Base-by-base conservation (phyloP, 2,329 filamentous ascomycete genomes). In the Aureobasidium lini region DNA sequence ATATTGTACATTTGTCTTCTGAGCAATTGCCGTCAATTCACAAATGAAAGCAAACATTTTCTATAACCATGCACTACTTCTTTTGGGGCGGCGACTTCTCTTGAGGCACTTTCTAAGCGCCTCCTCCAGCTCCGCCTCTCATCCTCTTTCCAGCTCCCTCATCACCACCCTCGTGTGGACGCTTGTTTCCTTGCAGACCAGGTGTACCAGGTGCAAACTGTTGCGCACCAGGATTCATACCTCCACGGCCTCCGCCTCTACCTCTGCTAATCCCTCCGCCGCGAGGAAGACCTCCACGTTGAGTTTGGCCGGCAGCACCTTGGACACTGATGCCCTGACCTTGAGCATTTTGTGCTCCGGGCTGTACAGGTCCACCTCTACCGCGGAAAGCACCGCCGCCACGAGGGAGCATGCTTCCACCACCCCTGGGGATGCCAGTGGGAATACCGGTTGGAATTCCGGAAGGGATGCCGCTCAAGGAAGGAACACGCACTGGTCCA, bases 201-300 rank as follows among this genome's bases (percentile, higher is more conserved):
- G 47, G 13, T 47, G 48, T 29, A 23, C 64, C 67, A 23, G 72
- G 72, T n/a, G 67, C 63, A 49, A 75, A 75, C 5, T 68, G 66
- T 50, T 60, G 61, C 1, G 73, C 73, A 16, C 64, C 66, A 1
- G 72, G 68, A 44, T 73, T 76, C 62, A 76, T 64, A n/a, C 60
- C 58, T 18, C 61, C 65, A 23, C 47, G 28, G 18, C 64, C 64
- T 4, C 63, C 65, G 18, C 65, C 59, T 52, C 66, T 59, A 11
- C 62, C 60, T 11, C 56, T 53, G 28, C 64, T 64, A 9, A 67
- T 68, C 2, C 66, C 65, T 40, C 64, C 65, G 43, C 65, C 62
- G 15, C 64, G 57, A 10, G 59, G 57, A 18, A 61, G 50, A 16
- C 57, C 60, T 18, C 63, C 64, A 50, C 63, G 44, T 50, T 58